Evolutionary conservation across 441 rosid species (phyloP), one percentile per base, ranked within the genome.

Genomic region (Erodium moschatum): DNA sequence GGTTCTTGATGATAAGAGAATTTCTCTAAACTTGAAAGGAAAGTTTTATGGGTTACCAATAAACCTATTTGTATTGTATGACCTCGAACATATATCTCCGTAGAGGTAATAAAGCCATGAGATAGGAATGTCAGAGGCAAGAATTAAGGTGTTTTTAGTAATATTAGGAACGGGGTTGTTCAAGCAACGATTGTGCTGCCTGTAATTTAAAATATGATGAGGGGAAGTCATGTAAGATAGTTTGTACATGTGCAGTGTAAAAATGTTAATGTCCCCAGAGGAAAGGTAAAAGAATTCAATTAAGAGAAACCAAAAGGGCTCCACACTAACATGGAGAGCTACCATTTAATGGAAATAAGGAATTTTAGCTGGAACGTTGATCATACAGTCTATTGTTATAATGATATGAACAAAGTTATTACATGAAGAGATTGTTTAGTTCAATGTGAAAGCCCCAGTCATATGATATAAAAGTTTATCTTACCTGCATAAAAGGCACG

Each of bases 401-500:
- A 35, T 35, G 40, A 35, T 35, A 35, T 35, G 40, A 5, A 35
- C 40, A 5, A 35, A 35, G 40, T 35, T 35, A 35, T 35, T 35
- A 35, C 40, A 35, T 35, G 8, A 29, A 35, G 8, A 35, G 6
- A 35, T 35, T 35, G 40, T 35, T 5, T 35, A 35, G 6, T 35
- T 35, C 8, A 35, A 35, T 35, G 40, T 35, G 40, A 35, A 35
- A 35, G 40, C 40, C 9, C 40, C 40, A 35, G 5, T 35, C 40
- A 35, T 35, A 35, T 35, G 8, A 35, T 35, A 35, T 35, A 35
- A 35, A 35, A 35, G 40, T 35, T 35, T 35, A 35, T 5, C 76
- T 76, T 76, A 40, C 81, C 84, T 67, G 81, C 42, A 73, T 68
- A 69, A 75, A 52, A 67, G 62, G 79, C 69, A 66, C 62, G 78